phyloP scores from a whole-genome alignment of 192 early-diverging fungal genomes.

The Podila epigama region DNA sequence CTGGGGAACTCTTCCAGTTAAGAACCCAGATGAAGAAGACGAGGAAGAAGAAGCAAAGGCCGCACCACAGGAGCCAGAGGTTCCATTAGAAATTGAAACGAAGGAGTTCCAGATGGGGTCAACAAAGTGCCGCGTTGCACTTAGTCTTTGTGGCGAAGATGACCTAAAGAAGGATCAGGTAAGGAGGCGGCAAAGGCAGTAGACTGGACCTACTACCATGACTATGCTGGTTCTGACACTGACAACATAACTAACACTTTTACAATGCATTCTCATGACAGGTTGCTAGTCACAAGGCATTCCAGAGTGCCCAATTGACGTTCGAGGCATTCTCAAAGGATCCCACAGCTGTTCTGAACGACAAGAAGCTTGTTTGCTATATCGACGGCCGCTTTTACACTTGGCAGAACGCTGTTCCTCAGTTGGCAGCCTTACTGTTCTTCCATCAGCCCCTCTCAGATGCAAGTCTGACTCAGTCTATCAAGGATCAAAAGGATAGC shows the following conservation, averaged over 20 bases:
- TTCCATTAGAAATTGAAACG: conserved; percentile 33
- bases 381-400: conserved; percentile 63
- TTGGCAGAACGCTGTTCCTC: conserved; percentile 67
- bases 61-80: conserved; percentile 20
- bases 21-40: conserved; percentile 50
- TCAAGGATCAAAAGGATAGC: conserved; percentile 30
- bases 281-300: conserved; percentile 30
- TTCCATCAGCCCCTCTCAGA: conserved; percentile 65
- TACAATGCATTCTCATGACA: too few relatives aligned
- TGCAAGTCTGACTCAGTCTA: conserved; percentile 4
- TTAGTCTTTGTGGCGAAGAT: conserved; percentile 63
- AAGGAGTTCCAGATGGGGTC: conserved; percentile 49
- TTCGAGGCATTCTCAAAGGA: conserved; percentile 45
- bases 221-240: too few relatives aligned
- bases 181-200: too few relatives aligned
- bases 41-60: conserved; percentile 21
- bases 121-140: conserved; percentile 55
- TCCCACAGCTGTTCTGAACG: conserved; percentile 30
- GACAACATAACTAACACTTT: too few relatives aligned
- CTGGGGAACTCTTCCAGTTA: conserved; percentile 75
- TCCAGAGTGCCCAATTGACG: conserved; percentile 19
- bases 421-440: conserved; percentile 63
- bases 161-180: conserved; percentile 55
- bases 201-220: too few relatives aligned
- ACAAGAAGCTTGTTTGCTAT: conserved; percentile 44